A percentile compares a stretch with the other conserved stretches of the same genome.
Conservation (phyloP, 2,329 filamentous ascomycete genomes). For the Sarocladium oryzae region DNA sequence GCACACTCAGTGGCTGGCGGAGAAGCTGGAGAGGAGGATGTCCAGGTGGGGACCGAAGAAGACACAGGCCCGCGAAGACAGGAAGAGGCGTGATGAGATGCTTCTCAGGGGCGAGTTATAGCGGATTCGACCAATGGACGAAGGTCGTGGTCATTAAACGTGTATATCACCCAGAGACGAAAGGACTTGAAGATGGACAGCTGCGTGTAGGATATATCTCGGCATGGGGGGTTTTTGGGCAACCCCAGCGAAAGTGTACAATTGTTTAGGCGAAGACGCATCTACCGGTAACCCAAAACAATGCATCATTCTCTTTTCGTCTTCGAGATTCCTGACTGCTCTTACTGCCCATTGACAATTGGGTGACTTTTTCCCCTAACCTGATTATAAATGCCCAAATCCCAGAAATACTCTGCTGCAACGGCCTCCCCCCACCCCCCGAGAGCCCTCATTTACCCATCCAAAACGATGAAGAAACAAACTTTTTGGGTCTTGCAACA, state of each 20-base stretch:
- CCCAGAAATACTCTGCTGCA: too few relatives aligned
- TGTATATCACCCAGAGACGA: not conserved
- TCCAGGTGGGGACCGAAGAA: constrained; percentile 52
- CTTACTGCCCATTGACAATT: not conserved
- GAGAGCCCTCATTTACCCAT: too few relatives aligned
- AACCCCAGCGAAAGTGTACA: not conserved
- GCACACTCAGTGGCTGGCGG: constrained; percentile 40
- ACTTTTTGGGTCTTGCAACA: not conserved
- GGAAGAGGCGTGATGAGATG: constrained; percentile 45
- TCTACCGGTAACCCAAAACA: not conserved
- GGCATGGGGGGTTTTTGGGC: not conserved
- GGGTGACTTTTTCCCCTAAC: too few relatives aligned
- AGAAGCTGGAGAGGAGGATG: constrained; percentile 41
- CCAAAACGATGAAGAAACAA: not conserved
- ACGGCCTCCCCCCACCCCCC: too few relatives aligned
- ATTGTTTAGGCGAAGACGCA: not conserved
- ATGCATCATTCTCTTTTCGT: constrained; percentile 11
- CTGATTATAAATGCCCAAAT: not conserved
- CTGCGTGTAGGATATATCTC: constrained; percentile 5
- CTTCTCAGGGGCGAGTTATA: constrained; percentile 46
- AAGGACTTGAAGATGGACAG: not conserved
- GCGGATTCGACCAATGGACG: constrained; percentile 2
- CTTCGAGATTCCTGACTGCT: not conserved
- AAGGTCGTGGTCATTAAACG: not conserved
- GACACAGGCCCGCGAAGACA: constrained; percentile 48